Base-by-base conservation (phyloP, 2,329 filamentous ascomycete species). In the Paecilomyces fulvus region DNA sequence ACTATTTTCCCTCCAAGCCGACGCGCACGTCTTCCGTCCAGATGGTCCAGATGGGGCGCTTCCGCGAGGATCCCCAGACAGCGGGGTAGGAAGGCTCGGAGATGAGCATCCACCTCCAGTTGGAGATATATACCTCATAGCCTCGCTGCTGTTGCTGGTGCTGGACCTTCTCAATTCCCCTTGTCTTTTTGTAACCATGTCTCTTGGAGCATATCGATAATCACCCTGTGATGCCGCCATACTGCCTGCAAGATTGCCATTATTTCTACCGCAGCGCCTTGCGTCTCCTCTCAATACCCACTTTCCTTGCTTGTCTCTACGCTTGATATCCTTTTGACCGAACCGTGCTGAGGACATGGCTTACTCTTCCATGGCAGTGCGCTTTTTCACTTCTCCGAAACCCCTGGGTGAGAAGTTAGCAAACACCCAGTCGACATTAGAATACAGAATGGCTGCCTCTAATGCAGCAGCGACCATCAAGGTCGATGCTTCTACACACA, bases 221-320 rank as follows among this genome's bases (percentile, higher is more conserved):
- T 17, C 10, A 5, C 50, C 17, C 28, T 52, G n/a, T 52, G 79
- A 95, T 95, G 89, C 88, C 88, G 79, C 75, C 81, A 66, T 92
- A 90, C 74, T 95, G 80, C 74, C 79, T 89, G 57, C 87, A 94
- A 80, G 88, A 95, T 75, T 95, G 89, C 69, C 90, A 95, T 73
- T 95, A 95, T 77, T 95, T 95, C 77, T 94, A 89, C 79, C 89
- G 89, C 79, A 95, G 87, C 74, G 88, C 89, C 70, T 78, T 95
- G 77, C 89, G 89, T 79, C 86, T 91, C 70, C 79, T 95, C 65
- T 92, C 88, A 69, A 85, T 95, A 66, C 83, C 85, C 76, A 95
- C 89, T 65, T 82, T 78, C 67, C 83, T 95, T 73, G 90, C 87
- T 63, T 86, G 88, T 64, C 78, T 90, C 55, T 90, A 90, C 78